These are phyloP conservation scores for Larix sibirica DNA, from an alignment of 83 land plant genomes.

Conservation along the genomic window DNA sequence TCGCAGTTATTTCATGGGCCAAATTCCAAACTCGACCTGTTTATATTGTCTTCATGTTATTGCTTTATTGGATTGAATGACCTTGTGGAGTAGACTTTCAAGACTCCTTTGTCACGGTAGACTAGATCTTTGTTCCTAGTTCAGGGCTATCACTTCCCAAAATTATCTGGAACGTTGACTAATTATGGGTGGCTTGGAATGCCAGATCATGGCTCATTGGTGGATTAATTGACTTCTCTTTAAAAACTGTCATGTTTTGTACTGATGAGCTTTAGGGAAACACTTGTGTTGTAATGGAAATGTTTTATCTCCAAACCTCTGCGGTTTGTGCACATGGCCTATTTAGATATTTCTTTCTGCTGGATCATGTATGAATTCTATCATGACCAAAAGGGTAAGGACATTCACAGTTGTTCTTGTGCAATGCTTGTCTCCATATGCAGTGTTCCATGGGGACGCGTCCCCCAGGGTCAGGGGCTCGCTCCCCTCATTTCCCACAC, in stretches of 20 bases:
- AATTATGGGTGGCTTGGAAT: neutral
- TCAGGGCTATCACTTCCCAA: neutral
- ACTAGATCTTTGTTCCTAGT: neutral
- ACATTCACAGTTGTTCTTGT: neutral
- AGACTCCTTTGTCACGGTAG: neutral
- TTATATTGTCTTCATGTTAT: neutral
- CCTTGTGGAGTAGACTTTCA: neutral
- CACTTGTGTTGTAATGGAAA: neutral
- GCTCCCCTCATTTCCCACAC: too few relatives aligned
- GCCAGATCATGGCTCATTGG: neutral
- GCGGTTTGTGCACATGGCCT: neutral
- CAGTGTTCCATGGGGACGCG: too few relatives aligned
- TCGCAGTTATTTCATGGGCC: neutral
- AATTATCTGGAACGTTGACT: neutral
- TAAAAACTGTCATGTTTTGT: neutral
- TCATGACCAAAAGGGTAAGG: neutral
- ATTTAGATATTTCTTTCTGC: neutral
- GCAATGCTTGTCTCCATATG: neutral
- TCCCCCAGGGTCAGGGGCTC: too few relatives aligned
- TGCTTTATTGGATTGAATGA: neutral
- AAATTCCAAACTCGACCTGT: neutral
- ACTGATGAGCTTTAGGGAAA: neutral
- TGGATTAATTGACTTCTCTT: neutral
- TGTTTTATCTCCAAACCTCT: neutral
- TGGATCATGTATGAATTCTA: neutral